Base-by-base conservation (phyloP, 1,284 basidiomycete genomes). In the Phellinidium pouzarii region DNA sequence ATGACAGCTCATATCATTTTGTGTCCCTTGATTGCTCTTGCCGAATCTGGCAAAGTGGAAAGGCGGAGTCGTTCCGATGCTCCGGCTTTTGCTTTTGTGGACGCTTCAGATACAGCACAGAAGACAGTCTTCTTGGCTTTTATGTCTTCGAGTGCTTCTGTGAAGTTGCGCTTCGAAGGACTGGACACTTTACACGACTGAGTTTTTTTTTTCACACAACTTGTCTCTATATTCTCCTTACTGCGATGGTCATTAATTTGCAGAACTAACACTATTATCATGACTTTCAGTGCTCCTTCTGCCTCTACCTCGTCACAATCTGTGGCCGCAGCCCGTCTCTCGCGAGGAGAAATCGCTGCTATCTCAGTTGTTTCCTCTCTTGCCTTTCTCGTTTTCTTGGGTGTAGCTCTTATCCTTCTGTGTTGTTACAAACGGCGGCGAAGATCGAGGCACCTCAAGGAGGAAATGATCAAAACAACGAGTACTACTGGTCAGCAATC, bases 281-380 rank as follows among this genome's bases (percentile, higher is more conserved):
- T 51, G 23, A 42, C 37, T 41, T 45, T 61, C 40, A 59, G 62
- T 46, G 41, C 53, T 54, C 26, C 48, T 52, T 44, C 60, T 22
- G 44, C 57, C 22, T 43, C 56, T 41, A 53, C 62, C 7, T 62
- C 63, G 19, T 34, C 41, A 25, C 50, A 56, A 42, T n/a, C 43
- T 3, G 26, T 26, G 34, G 20, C 43, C 14, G 27, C 40, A 4
- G 56, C 60, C 12, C 49, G 56, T 12, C 52, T 65, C 4, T 59
- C 76, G 3, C 67, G 68, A 56, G 82, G 82, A 38, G 79, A 80
- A 0, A 77, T 84, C 50, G 84, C 82, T 25, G 84, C 81, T 0
- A 70, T 84, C 25, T 74, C 72, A 7, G 70, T 87, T 2, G 79
- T 76, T 4, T 71, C 73, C 22, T 64, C 78, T 19, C 68, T 86